Percentiles rank a stretch among this genome's conserved stretches.
Conservation (phyloP, 768 basidiomycete genomes). For the Boletus eberwhitei region DNA sequence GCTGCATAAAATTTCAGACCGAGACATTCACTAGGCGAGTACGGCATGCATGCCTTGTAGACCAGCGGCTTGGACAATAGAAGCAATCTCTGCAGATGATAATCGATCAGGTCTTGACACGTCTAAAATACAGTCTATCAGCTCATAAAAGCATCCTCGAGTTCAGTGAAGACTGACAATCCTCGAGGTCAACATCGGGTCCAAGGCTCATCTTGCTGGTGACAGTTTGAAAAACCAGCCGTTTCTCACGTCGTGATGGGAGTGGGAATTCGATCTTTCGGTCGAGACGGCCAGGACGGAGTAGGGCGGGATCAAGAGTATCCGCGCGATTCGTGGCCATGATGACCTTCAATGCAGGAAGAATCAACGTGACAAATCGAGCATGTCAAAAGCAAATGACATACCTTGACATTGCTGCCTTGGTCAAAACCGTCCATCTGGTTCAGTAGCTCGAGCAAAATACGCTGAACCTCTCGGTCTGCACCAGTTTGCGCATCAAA, state of each 20-base stretch:
- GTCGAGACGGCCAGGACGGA: slow-evolving; percentile 96
- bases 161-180: slow-evolving; percentile 61
- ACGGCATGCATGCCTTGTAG: slow-evolving; percentile 66
- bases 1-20: slow-evolving; percentile 38
- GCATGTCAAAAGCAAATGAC: background rate
- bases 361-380: background rate
- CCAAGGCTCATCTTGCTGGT: slow-evolving; percentile 97
- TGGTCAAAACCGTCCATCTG: slow-evolving; percentile 99
- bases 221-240: slow-evolving; percentile 96
- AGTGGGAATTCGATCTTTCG: slow-evolving; percentile 98
- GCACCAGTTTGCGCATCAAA: slow-evolving; percentile 99
- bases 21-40: background rate
- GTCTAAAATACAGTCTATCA: slow-evolving; percentile 46
- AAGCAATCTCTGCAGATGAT: slow-evolving; percentile 93
- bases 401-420: slow-evolving; percentile 94
- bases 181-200: slow-evolving; percentile 96
- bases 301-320: slow-evolving; percentile 94
- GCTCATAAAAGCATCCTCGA: slow-evolving; percentile 7
- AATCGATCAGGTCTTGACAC: slow-evolving; percentile 95
- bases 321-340: slow-evolving; percentile 99
- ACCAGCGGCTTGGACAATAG: slow-evolving; percentile 95
- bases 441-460: slow-evolving; percentile 91
- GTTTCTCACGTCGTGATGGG: slow-evolving; percentile 91
- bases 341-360: slow-evolving; percentile 65
- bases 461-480: slow-evolving; percentile 98